Evolutionary conservation across 208 protist genomes (phyloP).

Genomic region (Leishmania turanica): DNA sequence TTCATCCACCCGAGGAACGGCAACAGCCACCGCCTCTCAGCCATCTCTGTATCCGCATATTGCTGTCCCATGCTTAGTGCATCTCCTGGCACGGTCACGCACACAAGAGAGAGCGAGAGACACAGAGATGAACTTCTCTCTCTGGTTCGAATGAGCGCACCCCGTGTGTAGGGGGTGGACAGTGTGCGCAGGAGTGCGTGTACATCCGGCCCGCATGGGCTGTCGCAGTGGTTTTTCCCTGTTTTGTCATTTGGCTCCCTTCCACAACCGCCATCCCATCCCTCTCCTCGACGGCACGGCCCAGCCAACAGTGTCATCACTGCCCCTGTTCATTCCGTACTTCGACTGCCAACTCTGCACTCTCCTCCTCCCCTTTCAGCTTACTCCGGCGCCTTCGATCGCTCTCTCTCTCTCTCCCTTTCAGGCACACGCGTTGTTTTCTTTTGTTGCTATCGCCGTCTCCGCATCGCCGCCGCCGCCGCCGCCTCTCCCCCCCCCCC

Average conservation of each 20-base stretch:
- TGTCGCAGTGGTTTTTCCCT: not conserved
- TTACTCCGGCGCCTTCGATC: not conserved
- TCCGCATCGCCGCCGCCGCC: not conserved
- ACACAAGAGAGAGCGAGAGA: not conserved
- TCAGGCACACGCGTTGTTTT: not conserved
- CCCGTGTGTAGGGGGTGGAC: not conserved
- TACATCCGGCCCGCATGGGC: not conserved
- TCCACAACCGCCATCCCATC: not conserved
- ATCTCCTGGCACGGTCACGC: not conserved
- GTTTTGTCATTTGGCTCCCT: not conserved
- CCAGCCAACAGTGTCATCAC: not conserved
- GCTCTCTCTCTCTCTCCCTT: not conserved
- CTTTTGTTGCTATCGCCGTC: not conserved
- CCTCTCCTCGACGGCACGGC: not conserved
- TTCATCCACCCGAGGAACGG: not conserved
- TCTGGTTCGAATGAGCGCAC: not conserved
- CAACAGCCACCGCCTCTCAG: not conserved
- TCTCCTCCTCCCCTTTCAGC: not conserved
- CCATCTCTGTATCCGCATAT: not conserved
- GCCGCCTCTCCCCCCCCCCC: not conserved
- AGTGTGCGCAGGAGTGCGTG: not conserved
- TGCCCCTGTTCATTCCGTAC: not conserved
- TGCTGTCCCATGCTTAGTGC: not conserved
- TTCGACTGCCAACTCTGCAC: not conserved
- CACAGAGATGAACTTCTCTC: not conserved